These are phyloP conservation scores for Cyberlindnera mycetangii DNA, from an alignment of 805 yeast species.

Conservation along the genomic window DNA sequence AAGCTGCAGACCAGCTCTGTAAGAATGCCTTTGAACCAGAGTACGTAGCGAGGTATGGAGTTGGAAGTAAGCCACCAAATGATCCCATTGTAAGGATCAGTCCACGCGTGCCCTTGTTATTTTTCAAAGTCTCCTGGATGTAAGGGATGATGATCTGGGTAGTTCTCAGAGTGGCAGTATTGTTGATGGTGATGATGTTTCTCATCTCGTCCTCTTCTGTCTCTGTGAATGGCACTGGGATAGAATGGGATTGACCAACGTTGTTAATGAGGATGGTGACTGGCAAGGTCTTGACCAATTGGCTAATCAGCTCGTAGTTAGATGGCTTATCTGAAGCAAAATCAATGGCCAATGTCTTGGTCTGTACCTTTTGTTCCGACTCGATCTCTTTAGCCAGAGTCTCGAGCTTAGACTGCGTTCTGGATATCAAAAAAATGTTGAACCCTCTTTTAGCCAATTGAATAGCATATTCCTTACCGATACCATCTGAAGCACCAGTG, in stretches of 20 bases:
- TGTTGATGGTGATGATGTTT: conserved; percentile 81
- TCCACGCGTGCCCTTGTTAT: conserved; percentile 49
- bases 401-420: conserved; percentile 78
- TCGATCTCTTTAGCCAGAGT: conserved; percentile 60
- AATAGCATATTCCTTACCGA: conserved; percentile 86
- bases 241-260: conserved; percentile 92
- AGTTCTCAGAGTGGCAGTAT: conserved; percentile 75
- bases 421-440: conserved; percentile 77
- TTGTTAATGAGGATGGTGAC: conserved; percentile 83
- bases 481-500: conserved; percentile 97
- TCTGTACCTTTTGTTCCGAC: conserved; percentile 55
- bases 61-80: conserved; percentile 90
- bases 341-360: conserved; percentile 73
- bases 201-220: conserved; percentile 72
- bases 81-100: conserved; percentile 94
- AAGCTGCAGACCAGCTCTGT: conserved; percentile 88
- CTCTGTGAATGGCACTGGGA: conserved; percentile 90
- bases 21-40: conserved; percentile 95
- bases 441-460: conserved; percentile 87
- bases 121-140: conserved; percentile 52
- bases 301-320: conserved; percentile 52
- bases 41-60: conserved; percentile 89
- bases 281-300: conserved; percentile 47
- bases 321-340: conserved; percentile 59
- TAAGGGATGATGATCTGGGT: conserved; percentile 77